Evolutionary conservation across 345 rosid species (phyloP).

Genomic region (Eucalyptus polybractea): DNA sequence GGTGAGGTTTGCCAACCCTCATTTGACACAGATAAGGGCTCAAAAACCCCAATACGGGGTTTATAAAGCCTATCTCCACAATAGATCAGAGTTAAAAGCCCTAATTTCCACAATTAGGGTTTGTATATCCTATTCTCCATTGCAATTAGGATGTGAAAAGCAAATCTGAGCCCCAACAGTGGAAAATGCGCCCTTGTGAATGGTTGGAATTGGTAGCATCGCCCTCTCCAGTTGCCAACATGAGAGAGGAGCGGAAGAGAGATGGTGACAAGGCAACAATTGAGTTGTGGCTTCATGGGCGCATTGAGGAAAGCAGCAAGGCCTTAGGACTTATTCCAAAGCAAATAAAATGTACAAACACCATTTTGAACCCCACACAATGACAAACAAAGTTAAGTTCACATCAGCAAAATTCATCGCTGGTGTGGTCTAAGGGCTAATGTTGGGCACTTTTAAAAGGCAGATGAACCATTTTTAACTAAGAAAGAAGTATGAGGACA

Average conservation of each 20-base stretch:
- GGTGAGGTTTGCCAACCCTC: not conserved
- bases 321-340: not conserved
- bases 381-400: not conserved
- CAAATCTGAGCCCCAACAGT: not conserved
- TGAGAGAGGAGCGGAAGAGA: not conserved
- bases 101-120: not conserved
- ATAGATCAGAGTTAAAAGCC: not conserved
- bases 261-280: not conserved
- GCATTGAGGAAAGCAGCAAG: not conserved
- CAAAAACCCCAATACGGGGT: not conserved
- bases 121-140: not conserved
- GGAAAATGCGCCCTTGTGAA: not conserved
- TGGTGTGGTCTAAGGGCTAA: not conserved
- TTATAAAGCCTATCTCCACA: not conserved
- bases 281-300: not conserved
- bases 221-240: not conserved
- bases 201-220: not conserved
- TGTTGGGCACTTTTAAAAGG: not conserved
- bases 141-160: not conserved
- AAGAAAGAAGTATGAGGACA: not conserved
- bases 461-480: not conserved
- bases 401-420: not conserved
- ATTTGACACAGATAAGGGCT: not conserved
- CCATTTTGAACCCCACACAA: not conserved
- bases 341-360: not conserved